Base-by-base conservation (phyloP, 108 stramenopile species). In the Bacterosira constricta region DNA sequence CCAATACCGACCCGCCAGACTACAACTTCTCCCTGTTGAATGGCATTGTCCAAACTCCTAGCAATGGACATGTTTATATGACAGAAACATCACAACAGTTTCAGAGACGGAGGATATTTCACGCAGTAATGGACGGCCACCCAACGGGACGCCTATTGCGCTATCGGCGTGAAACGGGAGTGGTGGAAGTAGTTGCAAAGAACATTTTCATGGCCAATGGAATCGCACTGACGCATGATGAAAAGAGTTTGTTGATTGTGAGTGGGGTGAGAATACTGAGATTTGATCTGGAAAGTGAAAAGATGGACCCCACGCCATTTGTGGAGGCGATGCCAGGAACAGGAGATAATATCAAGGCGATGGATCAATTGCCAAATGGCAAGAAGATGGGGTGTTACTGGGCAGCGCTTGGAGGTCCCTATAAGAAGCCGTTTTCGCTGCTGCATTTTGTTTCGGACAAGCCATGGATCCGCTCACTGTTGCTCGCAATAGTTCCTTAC, bases 401-500 rank as follows among this genome's bases (percentile, higher is more conserved):
- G 70, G 54, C 21, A 17, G 77, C 50, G 4, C 26, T 72, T 18
- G 77, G 77, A 3, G 31, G 36, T 1, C 54, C 42, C n/a, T 79
- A 51, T 59, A 31, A 26, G 5, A 20, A 57, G 37, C 77, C 77
- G 4, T 72, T 72, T 41, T 72, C 77, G 50, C 21, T 79, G 0
- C 34, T 79, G 0, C 46, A 72, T 36, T 21, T 29, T 17, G 6
- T 72, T 0, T 65, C 71, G 23, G 64, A 79, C 13, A 79, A 66
- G 56, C 70, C 70, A 12, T 11, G 25, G 42, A 38, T 79, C 0
- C 62, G 62, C 1, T 50, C 71, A 11, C 12, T 66, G 2, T 0
- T 79, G 1, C 30, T 64, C 26, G 77, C 77, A 20, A 21, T 79
- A 7, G 71, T 79, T 1, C 77, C 77, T 5, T 79, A 79, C 34